Base-by-base conservation (phyloP, 306 rosid genomes). In the Cicer arietinum region DNA sequence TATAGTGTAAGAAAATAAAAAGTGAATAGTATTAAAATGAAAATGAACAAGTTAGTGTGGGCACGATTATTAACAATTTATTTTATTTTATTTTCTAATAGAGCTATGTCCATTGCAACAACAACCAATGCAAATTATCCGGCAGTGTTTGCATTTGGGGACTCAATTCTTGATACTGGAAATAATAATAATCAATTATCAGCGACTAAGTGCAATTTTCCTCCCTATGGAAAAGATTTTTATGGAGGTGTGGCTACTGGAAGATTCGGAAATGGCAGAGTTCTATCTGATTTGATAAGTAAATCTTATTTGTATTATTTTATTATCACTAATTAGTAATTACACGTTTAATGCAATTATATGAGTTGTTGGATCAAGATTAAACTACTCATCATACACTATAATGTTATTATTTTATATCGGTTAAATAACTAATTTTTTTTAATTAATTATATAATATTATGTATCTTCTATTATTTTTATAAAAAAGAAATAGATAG, bases 141-240 rank as follows among this genome's bases (percentile, higher is more conserved):
- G 0, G 96, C 96, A 0, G 30, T 91, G 11, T 81, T 91, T 16
- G 83, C 87, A 9, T 91, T 93, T 45, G 97, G 96, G 11, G 96
- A 93, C 46, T 93, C 97, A 1, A 91, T 93, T 45, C 86, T 93
- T 73, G 98, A 93, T 60, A 91, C 97, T 0, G 97, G 98, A 79
- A 93, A 85, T 69, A 93, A 91, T 84, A 89, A 93, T 83, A 0
- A 71, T 44, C 84, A 91, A 25, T 1, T 12, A 20, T 61, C 93
- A 7, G 4, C 75, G 0, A 47, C 50, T 6, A 90, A 81, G 69
- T 82, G 88, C 67, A 73, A 93, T 48, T 86, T 62, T 59, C 81
- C 91, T 14, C 98, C 98, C 0, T 90, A 90, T 20, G 96, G 98
- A 47, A 54, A 17, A 10, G 83, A 89, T 56, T 86, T 89, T 42